A percentile compares a stretch with the other conserved stretches of the same genome.
Conservation (phyloP, 345 rosid genomes). For the Hypericum androsaemum region DNA sequence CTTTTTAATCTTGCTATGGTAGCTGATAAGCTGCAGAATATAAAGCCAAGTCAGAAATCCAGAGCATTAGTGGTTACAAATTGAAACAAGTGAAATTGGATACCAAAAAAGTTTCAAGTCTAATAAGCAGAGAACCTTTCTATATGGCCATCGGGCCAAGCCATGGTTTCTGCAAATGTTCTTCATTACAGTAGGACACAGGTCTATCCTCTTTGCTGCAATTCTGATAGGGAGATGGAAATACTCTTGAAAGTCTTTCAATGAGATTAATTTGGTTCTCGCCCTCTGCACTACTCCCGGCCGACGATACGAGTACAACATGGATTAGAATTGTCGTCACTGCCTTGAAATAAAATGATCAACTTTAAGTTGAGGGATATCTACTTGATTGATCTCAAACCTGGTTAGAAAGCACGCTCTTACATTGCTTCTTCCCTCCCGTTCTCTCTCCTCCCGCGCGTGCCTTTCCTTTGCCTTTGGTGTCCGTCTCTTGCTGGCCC, state of each 20-base stretch:
- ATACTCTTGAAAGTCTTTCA: constrained; percentile 25
- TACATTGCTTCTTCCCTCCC: no score
- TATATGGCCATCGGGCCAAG: constrained; percentile 43
- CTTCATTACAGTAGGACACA: constrained; percentile 56
- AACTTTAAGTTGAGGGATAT: no score
- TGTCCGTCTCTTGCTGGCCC: constrained; percentile 12
- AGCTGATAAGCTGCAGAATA: constrained; percentile 29
- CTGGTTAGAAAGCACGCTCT: no score
- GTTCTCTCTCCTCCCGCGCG: no score
- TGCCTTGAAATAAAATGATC: not conserved
- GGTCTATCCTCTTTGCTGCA: constrained; percentile 32
- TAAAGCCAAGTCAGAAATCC: no score
- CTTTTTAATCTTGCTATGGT: constrained; percentile 19
- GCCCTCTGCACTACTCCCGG: constrained; percentile 38
- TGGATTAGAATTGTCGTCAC: not conserved
- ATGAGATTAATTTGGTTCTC: constrained; percentile 31
- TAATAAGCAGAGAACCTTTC: constrained; percentile 37
- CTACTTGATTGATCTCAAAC: no score
- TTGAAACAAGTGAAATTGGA: no score
- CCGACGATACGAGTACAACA: not conserved
- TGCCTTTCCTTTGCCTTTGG: no score
- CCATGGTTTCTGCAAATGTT: constrained; percentile 36
- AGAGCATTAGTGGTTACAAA: no score
- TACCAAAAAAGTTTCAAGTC: no score
- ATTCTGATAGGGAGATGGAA: constrained; percentile 46